Percentiles rank a stretch among this genome's conserved stretches.
phyloP scores from a whole-genome alignment of 2,329 filamentous ascomycete species.

The Phoma herbarum region DNA sequence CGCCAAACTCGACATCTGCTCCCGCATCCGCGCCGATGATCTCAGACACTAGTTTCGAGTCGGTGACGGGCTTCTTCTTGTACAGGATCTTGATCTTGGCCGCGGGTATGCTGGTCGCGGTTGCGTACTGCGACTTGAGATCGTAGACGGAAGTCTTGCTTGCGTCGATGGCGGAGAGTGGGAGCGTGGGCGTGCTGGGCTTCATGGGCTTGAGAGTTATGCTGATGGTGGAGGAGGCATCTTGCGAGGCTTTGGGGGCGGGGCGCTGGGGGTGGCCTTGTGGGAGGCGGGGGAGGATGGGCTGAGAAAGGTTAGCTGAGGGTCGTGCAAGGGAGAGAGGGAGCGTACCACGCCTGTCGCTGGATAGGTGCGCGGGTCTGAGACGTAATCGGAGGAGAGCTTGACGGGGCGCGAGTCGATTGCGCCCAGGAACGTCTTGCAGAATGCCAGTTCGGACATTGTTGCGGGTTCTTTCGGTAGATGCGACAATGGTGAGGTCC shows the following conservation, averaged over 20 bases:
- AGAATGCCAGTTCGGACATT: constrained; percentile 77
- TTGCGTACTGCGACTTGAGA: constrained; percentile 73
- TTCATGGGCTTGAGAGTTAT: constrained; percentile 77
- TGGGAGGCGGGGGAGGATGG: constrained; percentile 75
- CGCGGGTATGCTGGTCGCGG: constrained; percentile 49
- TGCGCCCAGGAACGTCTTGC: constrained; percentile 80
- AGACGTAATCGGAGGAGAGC: constrained; percentile 88
- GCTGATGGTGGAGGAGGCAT: constrained; percentile 42
- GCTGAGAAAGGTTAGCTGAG: constrained; percentile 57
- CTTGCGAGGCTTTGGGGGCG: constrained; percentile 56
- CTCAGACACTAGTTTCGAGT: constrained; percentile 80
- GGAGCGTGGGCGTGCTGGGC: constrained; percentile 67
- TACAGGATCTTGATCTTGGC: constrained; percentile 86
- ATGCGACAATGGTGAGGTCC: background rate
- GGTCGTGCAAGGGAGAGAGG: constrained; percentile 44
- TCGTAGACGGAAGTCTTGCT: constrained; percentile 79
- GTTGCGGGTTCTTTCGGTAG: constrained; percentile 6
- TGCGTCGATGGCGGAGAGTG: constrained; percentile 67
- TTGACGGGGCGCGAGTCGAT: constrained; percentile 82
- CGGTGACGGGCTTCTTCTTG: constrained; percentile 84
- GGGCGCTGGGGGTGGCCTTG: constrained; percentile 60
- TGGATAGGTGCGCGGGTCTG: constrained; percentile 82
- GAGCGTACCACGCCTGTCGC: constrained; percentile 75
- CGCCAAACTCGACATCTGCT: constrained; percentile 73
- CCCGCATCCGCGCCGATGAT: constrained; percentile 66